Conservation (phyloP, 169 alveolate species). For the Cytauxzoon felis region DNA sequence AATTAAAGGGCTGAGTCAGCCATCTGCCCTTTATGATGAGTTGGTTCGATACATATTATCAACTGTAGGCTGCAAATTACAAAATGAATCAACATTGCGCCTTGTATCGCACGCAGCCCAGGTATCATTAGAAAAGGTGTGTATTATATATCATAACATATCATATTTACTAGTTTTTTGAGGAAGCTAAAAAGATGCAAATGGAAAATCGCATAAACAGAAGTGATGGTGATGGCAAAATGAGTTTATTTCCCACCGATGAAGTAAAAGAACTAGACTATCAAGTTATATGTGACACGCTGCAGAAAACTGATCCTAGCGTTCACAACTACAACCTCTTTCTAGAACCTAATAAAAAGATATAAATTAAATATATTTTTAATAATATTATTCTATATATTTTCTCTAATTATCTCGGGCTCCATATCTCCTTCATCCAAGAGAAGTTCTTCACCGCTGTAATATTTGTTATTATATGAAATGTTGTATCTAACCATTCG, state of each 20-base stretch:
- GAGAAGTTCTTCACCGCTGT: conserved; percentile 82
- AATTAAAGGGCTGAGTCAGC: conserved; percentile 58
- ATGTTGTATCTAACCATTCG: conserved; percentile 29
- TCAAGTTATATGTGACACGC: conserved; percentile 42
- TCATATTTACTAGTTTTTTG: conserved; percentile 23
- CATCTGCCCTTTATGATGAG: conserved; percentile 62
- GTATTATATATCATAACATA: neutral
- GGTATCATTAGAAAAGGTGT: conserved; percentile 57
- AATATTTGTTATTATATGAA: neutral
- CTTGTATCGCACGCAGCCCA: conserved; percentile 64
- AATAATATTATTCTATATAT: conserved; percentile 57
- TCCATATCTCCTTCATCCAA: conserved; percentile 85
- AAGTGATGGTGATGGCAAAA: conserved; percentile 26
- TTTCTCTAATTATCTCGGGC: conserved; percentile 73
- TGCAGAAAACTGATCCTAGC: conserved; percentile 53
- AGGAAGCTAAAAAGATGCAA: conserved; percentile 54
- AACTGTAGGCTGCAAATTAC: conserved; percentile 58
- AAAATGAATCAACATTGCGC: conserved; percentile 54
- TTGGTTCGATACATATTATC: conserved; percentile 52
- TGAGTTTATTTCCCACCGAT: conserved; percentile 14
- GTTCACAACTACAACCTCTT: conserved; percentile 49
- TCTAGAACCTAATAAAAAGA: conserved; percentile 52
- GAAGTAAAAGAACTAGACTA: conserved; percentile 57
- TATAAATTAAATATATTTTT: neutral
- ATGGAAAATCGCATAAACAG: conserved; percentile 23